Evolutionary conservation across 495 filamentous ascomycete species (phyloP).

Genomic region (Xylaria venustula): DNA sequence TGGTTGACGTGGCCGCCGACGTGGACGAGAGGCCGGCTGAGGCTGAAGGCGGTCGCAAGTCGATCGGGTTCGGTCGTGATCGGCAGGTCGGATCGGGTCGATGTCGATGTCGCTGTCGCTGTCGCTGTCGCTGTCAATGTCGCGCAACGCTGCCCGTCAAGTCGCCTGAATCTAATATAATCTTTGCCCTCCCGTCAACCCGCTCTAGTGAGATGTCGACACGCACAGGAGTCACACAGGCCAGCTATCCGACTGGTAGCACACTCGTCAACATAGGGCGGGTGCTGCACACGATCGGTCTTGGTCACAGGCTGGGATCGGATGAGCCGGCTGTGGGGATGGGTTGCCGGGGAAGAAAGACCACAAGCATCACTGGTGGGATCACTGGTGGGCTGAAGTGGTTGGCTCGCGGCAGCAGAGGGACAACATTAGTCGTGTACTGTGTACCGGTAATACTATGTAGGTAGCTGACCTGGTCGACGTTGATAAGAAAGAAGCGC

Average conservation of each 20-base stretch:
- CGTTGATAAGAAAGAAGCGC: neutral
- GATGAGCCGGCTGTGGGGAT: constrained; percentile 9
- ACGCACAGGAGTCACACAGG: neutral
- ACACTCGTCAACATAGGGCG: neutral
- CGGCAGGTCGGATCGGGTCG: neutral
- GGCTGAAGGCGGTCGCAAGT: neutral
- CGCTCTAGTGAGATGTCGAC: neutral
- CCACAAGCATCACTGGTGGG: neutral
- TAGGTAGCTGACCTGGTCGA: neutral
- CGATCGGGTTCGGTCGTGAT: neutral
- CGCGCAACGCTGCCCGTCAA: neutral
- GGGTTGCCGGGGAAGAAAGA: neutral
- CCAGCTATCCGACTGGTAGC: neutral
- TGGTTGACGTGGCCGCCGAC: neutral
- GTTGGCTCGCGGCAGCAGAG: neutral
- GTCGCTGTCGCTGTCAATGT: neutral
- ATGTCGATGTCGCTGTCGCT: neutral
- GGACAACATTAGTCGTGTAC: neutral
- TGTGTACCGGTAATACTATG: too few species aligned
- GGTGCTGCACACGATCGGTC: neutral
- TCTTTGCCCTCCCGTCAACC: neutral
- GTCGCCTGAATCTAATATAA: neutral
- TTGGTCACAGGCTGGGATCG: neutral
- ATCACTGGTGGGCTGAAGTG: too few species aligned
- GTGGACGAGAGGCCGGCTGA: too few species aligned